Percentiles rank a stretch among this genome's conserved stretches.
These are phyloP conservation scores for Lentinula guzmanii DNA, from an alignment of 768 basidiomycete genomes.

Conservation along the genomic window DNA sequence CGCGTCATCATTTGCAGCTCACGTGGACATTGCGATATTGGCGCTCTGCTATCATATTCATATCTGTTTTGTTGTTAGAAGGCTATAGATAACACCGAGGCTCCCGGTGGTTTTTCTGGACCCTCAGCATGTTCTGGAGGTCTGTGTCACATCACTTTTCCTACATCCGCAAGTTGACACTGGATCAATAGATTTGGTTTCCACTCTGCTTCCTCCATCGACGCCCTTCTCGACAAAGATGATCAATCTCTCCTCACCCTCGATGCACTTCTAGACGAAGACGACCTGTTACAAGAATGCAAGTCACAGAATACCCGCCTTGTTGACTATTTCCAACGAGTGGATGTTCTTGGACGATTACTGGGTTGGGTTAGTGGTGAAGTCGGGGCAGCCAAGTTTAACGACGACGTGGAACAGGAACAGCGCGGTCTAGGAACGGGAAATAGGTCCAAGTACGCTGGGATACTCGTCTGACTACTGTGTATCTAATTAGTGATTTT, in stretches of 20 bases:
- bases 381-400: conserved; percentile 33
- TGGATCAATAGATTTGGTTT: conserved; percentile 70
- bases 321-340: conserved; percentile 79
- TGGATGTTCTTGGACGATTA: conserved; percentile 75
- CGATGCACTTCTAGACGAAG: conserved; percentile 89
- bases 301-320: conserved; percentile 89
- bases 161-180: not conserved
- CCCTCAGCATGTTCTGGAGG: conserved; percentile 4
- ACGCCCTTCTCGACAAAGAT: conserved; percentile 86
- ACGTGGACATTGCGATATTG: not conserved
- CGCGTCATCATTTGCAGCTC: not conserved
- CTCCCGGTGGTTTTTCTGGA: not conserved
- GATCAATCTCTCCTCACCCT: conserved; percentile 57
- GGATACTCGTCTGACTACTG: not conserved
- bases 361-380: conserved; percentile 84
- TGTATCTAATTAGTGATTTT: conserved; percentile 7
- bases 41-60: not conserved
- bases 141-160: not conserved
- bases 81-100: not conserved
- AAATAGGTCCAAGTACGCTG: conserved; percentile 65
- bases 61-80: not conserved
- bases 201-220: conserved; percentile 84
- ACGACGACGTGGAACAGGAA: conserved; percentile 52
- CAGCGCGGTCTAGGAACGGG: not conserved
- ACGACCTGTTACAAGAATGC: conserved; percentile 92